Evolutionary conservation across 225 moss, liverwort and hornwort species (phyloP), one percentile per base, ranked within the genome.

Genomic region (Marchantia polymorpha): DNA sequence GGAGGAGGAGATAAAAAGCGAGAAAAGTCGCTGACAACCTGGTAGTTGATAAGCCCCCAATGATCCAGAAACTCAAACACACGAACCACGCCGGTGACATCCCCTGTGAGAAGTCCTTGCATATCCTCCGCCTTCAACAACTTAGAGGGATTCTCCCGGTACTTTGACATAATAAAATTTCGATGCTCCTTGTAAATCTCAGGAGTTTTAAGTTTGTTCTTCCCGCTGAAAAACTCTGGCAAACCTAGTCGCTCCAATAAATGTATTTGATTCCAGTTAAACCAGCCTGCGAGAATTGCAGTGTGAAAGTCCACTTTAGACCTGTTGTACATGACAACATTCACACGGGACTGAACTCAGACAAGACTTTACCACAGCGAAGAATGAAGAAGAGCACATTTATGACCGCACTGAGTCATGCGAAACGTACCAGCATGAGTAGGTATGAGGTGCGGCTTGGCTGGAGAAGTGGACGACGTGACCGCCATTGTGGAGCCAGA

Each of bases 11-110:
- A 78, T 88, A 85, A 89, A 83, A 85, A 83, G 52, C 90, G 87
- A 64, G 91, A 81, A 69, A 84, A 90, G n/a, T 91, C 95, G 39
- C 81, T 84, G 61, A 91, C 83, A 27, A 90, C 99, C 75, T 92
- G 89, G 76, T 99, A 95, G 78, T 99, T 99, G n/a, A 99, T 92
- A 64, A 99, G 84, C 49, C 99, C 99, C 99, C 99, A 99, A 65
- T 99, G 95, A 81, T 99, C 99, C 83, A 99, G 84, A 82, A 95
- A 99, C 47, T 90, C 95, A 82, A 99, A 86, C 56, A 99, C 84
- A 52, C 92, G 89, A 23, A 73, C 79, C 9, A 90, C 82, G 19
- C 87, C 84, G 66, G 88, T 95, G 58, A 86, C 85, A 76, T 95
- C 92, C 78, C 89, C 93, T 17, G 80, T 89, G 77, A 99, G 89